phyloP scores from a whole-genome alignment of 169 alveolate genomes.

The Perkinsus chesapeaki region DNA sequence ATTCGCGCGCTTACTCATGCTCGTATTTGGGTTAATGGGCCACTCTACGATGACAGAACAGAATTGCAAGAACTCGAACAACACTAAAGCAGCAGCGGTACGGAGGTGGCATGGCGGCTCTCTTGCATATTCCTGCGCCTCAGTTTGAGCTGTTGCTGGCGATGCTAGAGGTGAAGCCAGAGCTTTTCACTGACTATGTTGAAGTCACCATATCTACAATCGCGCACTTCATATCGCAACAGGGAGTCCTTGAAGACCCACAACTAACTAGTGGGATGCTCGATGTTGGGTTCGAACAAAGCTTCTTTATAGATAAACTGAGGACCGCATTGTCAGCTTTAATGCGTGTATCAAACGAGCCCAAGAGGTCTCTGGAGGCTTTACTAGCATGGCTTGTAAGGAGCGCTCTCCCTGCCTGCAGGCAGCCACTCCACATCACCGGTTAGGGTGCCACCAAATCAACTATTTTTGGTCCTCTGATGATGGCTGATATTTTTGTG shows the following conservation, averaged over 20 bases:
- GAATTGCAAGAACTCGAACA: not conserved
- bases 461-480: too few relatives aligned
- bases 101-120: not conserved
- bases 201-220: not conserved
- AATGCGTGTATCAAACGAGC: not conserved
- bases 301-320: not conserved
- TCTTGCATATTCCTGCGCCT: not conserved
- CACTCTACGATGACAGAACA: not conserved
- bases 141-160: not conserved
- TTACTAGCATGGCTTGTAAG: not conserved
- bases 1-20: not conserved
- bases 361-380: not conserved
- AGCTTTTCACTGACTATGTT: not conserved
- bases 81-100: not conserved
- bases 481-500: not conserved
- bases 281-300: too few relatives aligned
- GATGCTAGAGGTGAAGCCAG: not conserved
- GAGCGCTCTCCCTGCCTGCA: not conserved
- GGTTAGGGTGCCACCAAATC: too few relatives aligned
- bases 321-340: not conserved
- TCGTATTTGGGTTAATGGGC: not conserved
- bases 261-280: too few relatives aligned
- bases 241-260: too few relatives aligned
- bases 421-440: too few relatives aligned
- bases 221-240: not conserved